Evolutionary conservation across 257 asterid species (phyloP), one percentile per base, ranked within the genome.

Genomic region (Solanum verrucosum): DNA sequence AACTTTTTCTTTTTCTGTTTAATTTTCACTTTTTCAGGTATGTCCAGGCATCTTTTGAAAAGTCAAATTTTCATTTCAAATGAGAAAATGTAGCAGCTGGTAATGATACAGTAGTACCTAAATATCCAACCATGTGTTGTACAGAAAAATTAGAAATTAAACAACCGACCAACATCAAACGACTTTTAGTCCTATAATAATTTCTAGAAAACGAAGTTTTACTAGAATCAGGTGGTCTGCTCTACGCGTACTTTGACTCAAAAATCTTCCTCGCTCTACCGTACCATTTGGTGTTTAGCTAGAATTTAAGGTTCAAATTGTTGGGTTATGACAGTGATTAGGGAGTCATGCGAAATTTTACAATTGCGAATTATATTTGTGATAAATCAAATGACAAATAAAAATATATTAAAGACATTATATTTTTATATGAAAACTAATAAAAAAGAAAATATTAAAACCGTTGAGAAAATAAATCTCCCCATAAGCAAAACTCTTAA

Each of bases 211-310:
- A 8, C 65, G 9, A 4, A 40, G 14, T 72, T 56, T 56, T 56
- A 72, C n/a, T 73, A 78, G 84, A 20, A 10, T 73, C 84, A 42
- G 84, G 37, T 78, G 59, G 38, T 79, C 37, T 79, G 25, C 38
- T 16, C 67, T 27, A 79, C 85, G 38, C 85, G 85, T 79, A 79
- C n/a, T 79, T 44, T 79, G 67, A 44, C 85, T 15, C 40, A 37
- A 79, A 79, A 6, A 35, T 29, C 33, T 34, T 73, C 20, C 44
- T 34, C 37, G 0, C 46, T 37, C 83, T 75, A 75, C 83, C 83
- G 52, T 75, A 75, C 83, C 20, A 1, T 44, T 79, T 27, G 38
- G 85, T 2, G 25, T 16, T 79, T 16, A 25, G 27, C 67, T 3
- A 27, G 67, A 79, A 79, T 44, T 44, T 79, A 14, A 1, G 25